A percentile compares a stretch with the other conserved stretches of the same genome.
Conservation (phyloP, 768 basidiomycete species). For the Mycena galericulata region DNA sequence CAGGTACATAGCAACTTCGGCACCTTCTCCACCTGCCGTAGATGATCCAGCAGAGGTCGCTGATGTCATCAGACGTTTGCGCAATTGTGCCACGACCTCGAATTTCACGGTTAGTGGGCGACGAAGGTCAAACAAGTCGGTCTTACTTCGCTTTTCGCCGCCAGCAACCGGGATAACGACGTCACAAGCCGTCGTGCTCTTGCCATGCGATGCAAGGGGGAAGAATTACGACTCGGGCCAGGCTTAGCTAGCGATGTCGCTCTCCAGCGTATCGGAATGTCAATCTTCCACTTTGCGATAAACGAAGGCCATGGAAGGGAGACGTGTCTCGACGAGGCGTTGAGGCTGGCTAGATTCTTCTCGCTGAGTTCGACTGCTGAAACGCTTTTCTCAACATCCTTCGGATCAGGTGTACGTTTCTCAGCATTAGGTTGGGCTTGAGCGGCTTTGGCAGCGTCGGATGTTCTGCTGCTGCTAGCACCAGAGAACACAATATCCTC, state of each 20-base stretch:
- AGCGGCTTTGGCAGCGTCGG: neutral
- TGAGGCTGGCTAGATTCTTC: slow-evolving; percentile 22
- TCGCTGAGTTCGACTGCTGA: slow-evolving; percentile 16
- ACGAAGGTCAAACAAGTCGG: too few species aligned
- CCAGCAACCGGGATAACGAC: slow-evolving; percentile 78
- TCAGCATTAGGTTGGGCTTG: neutral
- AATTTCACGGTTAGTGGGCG: slow-evolving; percentile 42
- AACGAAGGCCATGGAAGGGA: slow-evolving; percentile 37
- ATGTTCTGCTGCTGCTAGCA: neutral
- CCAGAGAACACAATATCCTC: slow-evolving; percentile 74
- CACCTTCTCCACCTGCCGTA: slow-evolving; percentile 58
- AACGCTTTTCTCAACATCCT: slow-evolving; percentile 17
- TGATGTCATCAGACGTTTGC: slow-evolving; percentile 73
- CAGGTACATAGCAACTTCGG: slow-evolving; percentile 87
- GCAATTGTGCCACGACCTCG: slow-evolving; percentile 83
- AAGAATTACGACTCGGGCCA: slow-evolving; percentile 50
- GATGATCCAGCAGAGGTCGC: slow-evolving; percentile 49
- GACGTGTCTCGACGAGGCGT: slow-evolving; percentile 31
- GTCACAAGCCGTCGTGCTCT: slow-evolving; percentile 83
- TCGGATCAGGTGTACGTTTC: neutral
- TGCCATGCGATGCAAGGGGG: slow-evolving; percentile 82
- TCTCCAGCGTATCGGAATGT: slow-evolving; percentile 37
- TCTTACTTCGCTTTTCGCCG: slow-evolving; percentile 62
- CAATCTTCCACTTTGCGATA: slow-evolving; percentile 4
- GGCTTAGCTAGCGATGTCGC: slow-evolving; percentile 33